These are phyloP conservation scores for Botrytis medusae DNA, from an alignment of 2,329 filamentous ascomycete species.

Conservation along the genomic window DNA sequence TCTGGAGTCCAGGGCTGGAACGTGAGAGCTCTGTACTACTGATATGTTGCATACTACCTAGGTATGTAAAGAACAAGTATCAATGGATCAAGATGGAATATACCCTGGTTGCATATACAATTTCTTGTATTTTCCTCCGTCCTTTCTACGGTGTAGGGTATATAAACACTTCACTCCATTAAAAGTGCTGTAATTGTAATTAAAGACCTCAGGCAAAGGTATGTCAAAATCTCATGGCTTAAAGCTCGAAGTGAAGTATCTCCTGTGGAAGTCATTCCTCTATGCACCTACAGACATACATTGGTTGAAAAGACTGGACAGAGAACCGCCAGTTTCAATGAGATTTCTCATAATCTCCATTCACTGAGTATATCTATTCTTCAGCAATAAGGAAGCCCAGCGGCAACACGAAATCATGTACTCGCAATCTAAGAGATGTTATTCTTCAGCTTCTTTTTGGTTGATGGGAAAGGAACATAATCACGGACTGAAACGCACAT, in stretches of 20 bases:
- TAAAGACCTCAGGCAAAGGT: neutral
- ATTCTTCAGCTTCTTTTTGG: neutral
- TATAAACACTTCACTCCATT: neutral
- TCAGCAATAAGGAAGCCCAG: accelerated
- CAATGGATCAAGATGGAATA: neutral
- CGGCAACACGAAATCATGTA: neutral
- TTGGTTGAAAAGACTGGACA: neutral
- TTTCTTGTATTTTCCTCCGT: neutral
- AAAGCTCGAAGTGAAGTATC: neutral
- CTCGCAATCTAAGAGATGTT: too few species aligned
- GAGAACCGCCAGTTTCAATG: neutral
- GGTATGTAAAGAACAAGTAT: neutral
- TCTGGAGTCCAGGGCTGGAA: neutral
- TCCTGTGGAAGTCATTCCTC: neutral
- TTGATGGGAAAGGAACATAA: neutral
- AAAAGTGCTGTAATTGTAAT: neutral
- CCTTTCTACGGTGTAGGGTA: accelerated
- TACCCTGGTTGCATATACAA: accelerated
- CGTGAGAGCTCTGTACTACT: neutral
- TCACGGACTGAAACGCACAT: too few species aligned
- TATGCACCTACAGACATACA: neutral
- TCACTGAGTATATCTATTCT: neutral
- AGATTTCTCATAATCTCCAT: too few species aligned
- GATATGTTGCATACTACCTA: neutral
- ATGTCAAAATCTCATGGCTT: too few species aligned